A percentile compares a stretch with the other conserved stretches of the same genome.
These are phyloP conservation scores for Colletotrichum navitas DNA, from an alignment of 2,329 filamentous ascomycete species.

Conservation along the genomic window DNA sequence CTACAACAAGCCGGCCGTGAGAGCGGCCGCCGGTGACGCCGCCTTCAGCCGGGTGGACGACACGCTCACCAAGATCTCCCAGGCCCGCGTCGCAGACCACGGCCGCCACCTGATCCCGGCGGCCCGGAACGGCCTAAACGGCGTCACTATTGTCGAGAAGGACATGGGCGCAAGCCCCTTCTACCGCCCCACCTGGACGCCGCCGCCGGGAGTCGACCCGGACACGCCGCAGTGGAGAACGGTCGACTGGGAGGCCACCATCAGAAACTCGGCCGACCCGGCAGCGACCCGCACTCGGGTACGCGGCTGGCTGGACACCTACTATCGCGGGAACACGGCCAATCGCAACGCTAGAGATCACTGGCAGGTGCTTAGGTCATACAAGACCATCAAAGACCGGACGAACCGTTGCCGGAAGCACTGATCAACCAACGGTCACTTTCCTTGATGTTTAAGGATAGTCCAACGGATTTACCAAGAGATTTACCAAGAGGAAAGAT, in stretches of 20 bases:
- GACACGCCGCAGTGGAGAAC: too few relatives aligned
- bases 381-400: not conserved
- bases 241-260: constrained; percentile 19
- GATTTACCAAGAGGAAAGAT: not conserved
- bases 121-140: too few relatives aligned
- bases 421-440: not conserved
- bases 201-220: too few relatives aligned
- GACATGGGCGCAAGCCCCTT: too few relatives aligned
- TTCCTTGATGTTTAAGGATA: not conserved
- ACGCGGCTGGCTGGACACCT: not conserved
- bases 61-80: too few relatives aligned
- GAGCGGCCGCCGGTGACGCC: too few relatives aligned
- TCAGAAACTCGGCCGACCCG: constrained; percentile 2
- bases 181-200: too few relatives aligned
- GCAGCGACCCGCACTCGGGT: not conserved
- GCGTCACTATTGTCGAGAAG: too few relatives aligned
- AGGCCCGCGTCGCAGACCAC: too few relatives aligned
- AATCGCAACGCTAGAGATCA: not conserved
- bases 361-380: constrained; percentile 1
- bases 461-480: not conserved
- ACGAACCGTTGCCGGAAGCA: not conserved
- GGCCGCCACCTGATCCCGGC: too few relatives aligned
- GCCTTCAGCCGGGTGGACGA: too few relatives aligned
- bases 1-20: not conserved
- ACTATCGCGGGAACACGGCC: not conserved